Conservation (phyloP, 225 moss, liverwort and hornwort genomes). For the Climacium dendroides region DNA sequence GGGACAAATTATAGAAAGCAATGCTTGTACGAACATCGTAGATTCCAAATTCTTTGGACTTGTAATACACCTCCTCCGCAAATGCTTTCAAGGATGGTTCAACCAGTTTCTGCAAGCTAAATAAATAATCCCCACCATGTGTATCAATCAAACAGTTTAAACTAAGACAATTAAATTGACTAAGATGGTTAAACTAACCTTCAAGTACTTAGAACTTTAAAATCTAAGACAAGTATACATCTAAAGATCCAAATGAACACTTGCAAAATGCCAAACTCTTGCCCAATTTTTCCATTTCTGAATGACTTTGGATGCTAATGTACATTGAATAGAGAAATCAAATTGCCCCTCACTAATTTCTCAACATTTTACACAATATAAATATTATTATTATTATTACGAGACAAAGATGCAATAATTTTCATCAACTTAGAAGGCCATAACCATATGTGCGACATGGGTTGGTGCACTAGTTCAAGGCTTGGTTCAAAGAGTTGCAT, state of each 20-base stretch:
- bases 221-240: background rate
- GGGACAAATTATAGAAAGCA: conserved; percentile 61
- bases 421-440: background rate
- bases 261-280: background rate
- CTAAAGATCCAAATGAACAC: background rate
- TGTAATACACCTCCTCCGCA: conserved; percentile 64
- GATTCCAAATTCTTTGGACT: conserved; percentile 53
- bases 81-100: conserved; percentile 70
- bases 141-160: background rate
- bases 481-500: fast-evolving
- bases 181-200: too few relatives aligned
- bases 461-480: fast-evolving
- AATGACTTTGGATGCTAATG: background rate
- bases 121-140: background rate
- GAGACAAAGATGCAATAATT: fast-evolving
- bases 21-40: conserved; percentile 69
- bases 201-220: background rate
- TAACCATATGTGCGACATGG: background rate
- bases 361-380: background rate
- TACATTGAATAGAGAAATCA: background rate
- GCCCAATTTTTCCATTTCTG: background rate
- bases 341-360: too few relatives aligned
- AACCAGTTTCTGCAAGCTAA: conserved; percentile 43
- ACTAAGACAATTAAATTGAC: background rate
- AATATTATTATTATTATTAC: fast-evolving